Conservation (phyloP, 148 eudicot species). For the Rhododendron simsii region DNA sequence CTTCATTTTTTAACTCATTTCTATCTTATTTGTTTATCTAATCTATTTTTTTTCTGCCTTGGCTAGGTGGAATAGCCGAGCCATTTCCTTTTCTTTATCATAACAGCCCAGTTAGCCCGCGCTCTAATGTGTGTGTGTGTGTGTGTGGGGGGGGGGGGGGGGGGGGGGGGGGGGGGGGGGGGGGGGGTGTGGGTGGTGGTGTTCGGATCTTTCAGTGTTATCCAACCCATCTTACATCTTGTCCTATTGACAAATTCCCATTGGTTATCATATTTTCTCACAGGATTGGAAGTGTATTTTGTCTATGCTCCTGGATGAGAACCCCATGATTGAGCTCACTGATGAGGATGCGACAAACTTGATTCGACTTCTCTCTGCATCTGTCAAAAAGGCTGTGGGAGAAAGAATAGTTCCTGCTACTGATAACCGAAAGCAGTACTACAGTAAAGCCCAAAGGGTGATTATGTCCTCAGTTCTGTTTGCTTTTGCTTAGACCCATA, state of each 20-base stretch:
- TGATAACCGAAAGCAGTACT: conserved; percentile 70
- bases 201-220: too few relatives aligned
- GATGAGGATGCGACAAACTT: conserved; percentile 87
- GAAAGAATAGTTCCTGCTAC: conserved; percentile 93
- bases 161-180: too few relatives aligned
- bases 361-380: conserved; percentile 83
- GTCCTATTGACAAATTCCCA: not conserved
- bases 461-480: conserved; percentile 3
- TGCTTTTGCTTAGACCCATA: not conserved
- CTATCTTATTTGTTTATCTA: too few relatives aligned
- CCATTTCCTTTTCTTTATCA: too few relatives aligned
- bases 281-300: conserved; percentile 96
- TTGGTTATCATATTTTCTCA: conserved; percentile 7
- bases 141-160: too few relatives aligned
- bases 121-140: rapidly evolving
- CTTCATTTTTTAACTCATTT: too few relatives aligned
- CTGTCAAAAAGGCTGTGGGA: conserved; percentile 88
- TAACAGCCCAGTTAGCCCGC: too few relatives aligned
- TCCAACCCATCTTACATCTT: not conserved
- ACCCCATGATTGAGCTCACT: conserved; percentile 70
- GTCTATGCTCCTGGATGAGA: conserved; percentile 72
- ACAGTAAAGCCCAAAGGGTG: conserved; percentile 88
- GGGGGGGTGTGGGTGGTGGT: too few relatives aligned
- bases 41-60: too few relatives aligned
- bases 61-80: too few relatives aligned